Evolutionary conservation across 805 yeast species (phyloP), one percentile per base, ranked within the genome.

Genomic region (Candida wancherniae): DNA sequence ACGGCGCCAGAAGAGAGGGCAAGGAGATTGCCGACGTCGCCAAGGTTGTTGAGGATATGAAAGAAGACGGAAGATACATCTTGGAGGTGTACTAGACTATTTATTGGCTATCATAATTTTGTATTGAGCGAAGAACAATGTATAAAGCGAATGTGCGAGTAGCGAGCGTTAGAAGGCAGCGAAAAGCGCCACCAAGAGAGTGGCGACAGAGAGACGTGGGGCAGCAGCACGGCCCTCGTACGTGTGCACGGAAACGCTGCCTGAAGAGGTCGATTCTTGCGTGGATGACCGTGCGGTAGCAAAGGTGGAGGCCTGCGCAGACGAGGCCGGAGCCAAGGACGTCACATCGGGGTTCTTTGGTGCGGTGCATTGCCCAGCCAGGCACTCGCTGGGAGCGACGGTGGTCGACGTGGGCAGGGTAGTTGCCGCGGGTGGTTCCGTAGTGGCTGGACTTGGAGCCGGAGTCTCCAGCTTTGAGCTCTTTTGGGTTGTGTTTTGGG

Each of bases 51-150:
- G 97, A 90, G 61, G 94, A 84, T 40, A 71, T 90, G 77, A 90
- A 90, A 69, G 97, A 90, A 56, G 74, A 74, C 25, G 92, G 94
- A 34, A 77, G 96, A 54, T 90, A 90, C 57, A 83, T 90, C 44
- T 71, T 90, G 45, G 97, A 90, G 66, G 97, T 88, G 37, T 90
- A 90, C 60, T 90, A 73, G 58, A 34, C 13, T 11, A n/a, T 22
- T 16, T 8, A 15, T 11, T 10, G 6, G 17, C 11, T 3, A 10
- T 20, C 22, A 10, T 20, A 5, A 20, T 20, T 10, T 20, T 10
- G 6, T 10, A 5, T 20, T 8, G 12, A 8, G 11, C n/a, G 6
- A 7, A 20, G 6, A 20, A 8, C 6, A 10, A 5, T 20, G 12
- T 8, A n/a, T n/a, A n/a, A n/a, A n/a, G n/a, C n/a, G 12, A 20